Evolutionary conservation across 75 land plant species (phyloP), one percentile per base, ranked within the genome.

Genomic region (Cupressus sempervirens): DNA sequence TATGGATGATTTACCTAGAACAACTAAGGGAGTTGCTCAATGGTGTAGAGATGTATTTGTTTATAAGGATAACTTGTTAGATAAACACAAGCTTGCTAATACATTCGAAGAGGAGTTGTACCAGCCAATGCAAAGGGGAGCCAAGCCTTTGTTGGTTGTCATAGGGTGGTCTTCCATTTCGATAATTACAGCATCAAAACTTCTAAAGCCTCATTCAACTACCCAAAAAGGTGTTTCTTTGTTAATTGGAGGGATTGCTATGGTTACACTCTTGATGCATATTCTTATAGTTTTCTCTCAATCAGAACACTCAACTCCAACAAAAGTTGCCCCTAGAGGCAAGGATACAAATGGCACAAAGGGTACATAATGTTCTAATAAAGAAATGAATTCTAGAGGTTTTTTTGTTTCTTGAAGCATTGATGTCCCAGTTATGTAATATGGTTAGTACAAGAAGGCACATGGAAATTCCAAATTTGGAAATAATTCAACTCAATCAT

Each of bases 171-270:
- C 92, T 80, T 40, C 87, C 11, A 68, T 94, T 23, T 84, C 94
- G 68, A 86, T 94, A 0, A 80, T 67, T 48, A 76, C 65, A 38
- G 88, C 88, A 48, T 83, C 72, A 45, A 87, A 88, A 83, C 76
- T 90, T 65, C 62, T 90, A 35, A 83, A 80, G 40, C 91, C 88
- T 56, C 70, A 86, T 75, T 34, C 89, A 15, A 56, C 88, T 4
- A 90, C 95, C 36, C 90, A 92, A 94, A 93, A 89, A 77, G 99
- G 98, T 43, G 79, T 93, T 82, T 85, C 92, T n/a, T 86, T 92
- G 82, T 84, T 91, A n/a, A 85, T 88, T 1, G 85, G 86, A 40
- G 90, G 88, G 4, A 83, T 97, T 52, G 89, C 74, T 3, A 46
- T 91, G 38, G 91, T 95, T 29, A 89, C 93, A 13, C 52, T 90